Base-by-base conservation (phyloP, 495 filamentous ascomycete genomes). In the Daldinia concentrica region DNA sequence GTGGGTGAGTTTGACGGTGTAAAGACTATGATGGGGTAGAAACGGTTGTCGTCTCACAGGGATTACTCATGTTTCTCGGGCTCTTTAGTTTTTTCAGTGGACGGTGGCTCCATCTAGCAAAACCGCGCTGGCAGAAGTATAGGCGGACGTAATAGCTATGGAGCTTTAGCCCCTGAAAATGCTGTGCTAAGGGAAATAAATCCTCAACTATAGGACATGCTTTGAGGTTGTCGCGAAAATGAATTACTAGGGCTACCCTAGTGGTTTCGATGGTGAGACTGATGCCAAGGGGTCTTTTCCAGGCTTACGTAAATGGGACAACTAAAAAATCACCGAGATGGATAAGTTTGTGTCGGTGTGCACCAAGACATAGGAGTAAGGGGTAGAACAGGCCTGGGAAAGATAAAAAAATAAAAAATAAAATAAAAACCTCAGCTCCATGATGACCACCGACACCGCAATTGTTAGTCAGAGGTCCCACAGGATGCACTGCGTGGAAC, bases 21-120 rank as follows among this genome's bases (percentile, higher is more conserved):
- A 29, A 27, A 58, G 58, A 30, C 43, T 34, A 56, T 62, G 64
- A 65, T 57, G 58, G 63, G 45, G 59, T 62, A 17, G 65, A 73
- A 68, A 73, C 64, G 8, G 30, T 36, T 56, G 27, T 61, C 64
- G 70, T 73, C 70, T 73, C 65, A 66, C 68, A 62, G 61, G 65
- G 65, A 24, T 65, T 36, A 37, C 57, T 41, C 50, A 30, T 19
- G 58, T 45, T 58, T 51, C 34, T n/a, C 12, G 56, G 19, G 14
- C 24, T 56, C 17, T 39, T 62, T 39, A 52, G 15, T 51, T 58
- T 37, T 37, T 43, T 15, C n/a, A 62, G 27, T 37, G 54, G 69
- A 26, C 24, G 34, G 12, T 36, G 34, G 34, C 58, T 8, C 36
- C 57, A 54, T 68, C 48, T 12, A 52, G 43, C 26, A 55, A 58